Evolutionary conservation across 768 basidiomycete genomes (phyloP).

Genomic region (Pleurotus eryngii): DNA sequence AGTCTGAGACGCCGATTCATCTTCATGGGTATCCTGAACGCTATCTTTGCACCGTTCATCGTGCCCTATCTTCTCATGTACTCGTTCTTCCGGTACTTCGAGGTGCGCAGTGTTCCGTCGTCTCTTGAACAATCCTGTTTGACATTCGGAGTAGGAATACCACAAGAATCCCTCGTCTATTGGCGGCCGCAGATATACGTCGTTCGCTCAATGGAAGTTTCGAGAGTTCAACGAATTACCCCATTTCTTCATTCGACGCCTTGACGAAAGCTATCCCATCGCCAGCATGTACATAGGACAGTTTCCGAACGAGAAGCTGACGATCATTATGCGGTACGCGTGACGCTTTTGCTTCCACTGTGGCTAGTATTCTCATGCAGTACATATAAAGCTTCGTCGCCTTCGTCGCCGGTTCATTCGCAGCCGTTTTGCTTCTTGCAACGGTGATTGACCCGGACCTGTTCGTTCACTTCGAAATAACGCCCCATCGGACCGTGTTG

Average conservation of each 20-base stretch:
- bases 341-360: background rate
- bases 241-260: constrained; percentile 82
- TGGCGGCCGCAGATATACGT: constrained; percentile 88
- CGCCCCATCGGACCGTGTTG: constrained; percentile 85
- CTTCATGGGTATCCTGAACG: constrained; percentile 96
- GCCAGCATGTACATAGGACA: constrained; percentile 97
- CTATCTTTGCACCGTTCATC: constrained; percentile 94
- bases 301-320: constrained; percentile 93
- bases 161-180: constrained; percentile 98
- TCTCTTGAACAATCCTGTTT: constrained; percentile 4
- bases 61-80: constrained; percentile 95
- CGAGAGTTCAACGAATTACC: constrained; percentile 98
- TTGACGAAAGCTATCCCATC: constrained; percentile 84
- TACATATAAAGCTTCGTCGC: constrained; percentile 73
- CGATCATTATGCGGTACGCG: constrained; percentile 82
- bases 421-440: constrained; percentile 89
- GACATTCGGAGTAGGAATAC: constrained; percentile 68
- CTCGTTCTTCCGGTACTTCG: constrained; percentile 99
- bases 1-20: constrained; percentile 85
- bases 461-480: constrained; percentile 92
- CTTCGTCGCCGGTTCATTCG: constrained; percentile 95
- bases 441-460: constrained; percentile 93
- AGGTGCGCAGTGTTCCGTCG: constrained; percentile 49
- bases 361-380: constrained; percentile 1
- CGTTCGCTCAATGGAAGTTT: constrained; percentile 97